phyloP scores from a whole-genome alignment of 2,329 filamentous ascomycete genomes.

The Sclerotinia glacialis region DNA sequence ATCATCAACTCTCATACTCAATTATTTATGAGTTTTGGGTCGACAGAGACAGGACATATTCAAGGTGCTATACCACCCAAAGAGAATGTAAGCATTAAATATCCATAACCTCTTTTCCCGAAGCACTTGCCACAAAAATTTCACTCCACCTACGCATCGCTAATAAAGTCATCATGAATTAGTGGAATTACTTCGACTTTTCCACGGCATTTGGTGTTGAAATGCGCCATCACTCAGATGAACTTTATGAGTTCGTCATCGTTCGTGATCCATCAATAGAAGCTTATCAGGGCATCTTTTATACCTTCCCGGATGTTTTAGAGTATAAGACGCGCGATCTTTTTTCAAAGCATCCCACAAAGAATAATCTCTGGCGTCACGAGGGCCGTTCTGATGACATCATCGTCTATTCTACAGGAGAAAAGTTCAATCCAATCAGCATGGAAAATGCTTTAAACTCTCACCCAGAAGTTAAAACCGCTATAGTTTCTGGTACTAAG shows the following conservation, averaged over 20 bases:
- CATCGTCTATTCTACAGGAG: conserved; percentile 45
- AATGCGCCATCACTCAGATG: not conserved
- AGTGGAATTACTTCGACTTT: conserved; percentile 19
- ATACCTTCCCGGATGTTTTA: conserved; percentile 39
- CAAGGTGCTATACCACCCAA: not conserved
- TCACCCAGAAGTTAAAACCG: conserved; percentile 39
- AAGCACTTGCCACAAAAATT: not conserved
- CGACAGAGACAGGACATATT: conserved; percentile 14
- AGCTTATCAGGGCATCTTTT: conserved; percentile 37
- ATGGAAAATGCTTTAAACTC: conserved; percentile 41
- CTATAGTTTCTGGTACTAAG: conserved; percentile 40
- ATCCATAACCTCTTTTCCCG: too few relatives aligned
- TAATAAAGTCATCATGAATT: not conserved
- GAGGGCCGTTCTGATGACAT: conserved; percentile 43
- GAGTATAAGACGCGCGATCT: conserved; percentile 43
- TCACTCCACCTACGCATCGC: not conserved
- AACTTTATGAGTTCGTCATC: conserved; percentile 36
- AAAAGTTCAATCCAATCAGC: conserved; percentile 45
- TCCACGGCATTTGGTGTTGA: conserved; percentile 8
- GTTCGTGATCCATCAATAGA: conserved; percentile 11
- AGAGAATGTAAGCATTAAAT: not conserved
- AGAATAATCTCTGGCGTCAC: conserved; percentile 40
- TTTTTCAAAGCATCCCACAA: conserved; percentile 41
- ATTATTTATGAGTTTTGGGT: not conserved
- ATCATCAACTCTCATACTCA: not conserved